Evolutionary conservation across 768 basidiomycete species (phyloP).

Genomic region (Lactarius pseudohatsudake): DNA sequence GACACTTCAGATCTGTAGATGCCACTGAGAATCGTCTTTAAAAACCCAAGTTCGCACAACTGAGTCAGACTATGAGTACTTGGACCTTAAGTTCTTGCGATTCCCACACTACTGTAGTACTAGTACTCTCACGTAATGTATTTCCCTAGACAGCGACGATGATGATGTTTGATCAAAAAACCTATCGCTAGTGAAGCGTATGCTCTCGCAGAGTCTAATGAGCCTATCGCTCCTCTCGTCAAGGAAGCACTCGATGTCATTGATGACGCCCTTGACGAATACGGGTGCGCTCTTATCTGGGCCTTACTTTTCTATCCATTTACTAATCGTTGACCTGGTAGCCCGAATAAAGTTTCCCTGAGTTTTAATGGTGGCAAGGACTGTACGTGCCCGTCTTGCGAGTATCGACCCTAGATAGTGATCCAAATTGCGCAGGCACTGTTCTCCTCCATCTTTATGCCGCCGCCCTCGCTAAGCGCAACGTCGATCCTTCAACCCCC

Average conservation of each 20-base stretch:
- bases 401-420: background rate
- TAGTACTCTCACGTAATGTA: constrained; percentile 8
- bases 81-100: no score
- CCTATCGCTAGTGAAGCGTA: constrained; percentile 62
- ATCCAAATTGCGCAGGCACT: constrained; percentile 60
- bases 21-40: background rate
- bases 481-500: constrained; percentile 43
- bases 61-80: background rate
- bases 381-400: constrained; percentile 53
- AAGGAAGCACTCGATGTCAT: constrained; percentile 83
- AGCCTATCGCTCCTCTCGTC: constrained; percentile 59
- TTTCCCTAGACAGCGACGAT: constrained; percentile 4
- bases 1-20: background rate
- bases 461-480: constrained; percentile 55
- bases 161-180: constrained; percentile 45
- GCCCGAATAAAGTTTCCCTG: constrained; percentile 62
- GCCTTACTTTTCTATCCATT: constrained; percentile 1
- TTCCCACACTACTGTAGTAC: no score
- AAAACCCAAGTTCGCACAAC: background rate
- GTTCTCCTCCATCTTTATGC: constrained; percentile 91
- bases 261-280: constrained; percentile 67
- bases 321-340: constrained; percentile 25
- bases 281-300: constrained; percentile 64
- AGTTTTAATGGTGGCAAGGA: constrained; percentile 99
- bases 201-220: constrained; percentile 51